Evolutionary conservation across 2,329 filamentous ascomycete species (phyloP), one percentile per base, ranked within the genome.

Genomic region (Exophiala sideris): DNA sequence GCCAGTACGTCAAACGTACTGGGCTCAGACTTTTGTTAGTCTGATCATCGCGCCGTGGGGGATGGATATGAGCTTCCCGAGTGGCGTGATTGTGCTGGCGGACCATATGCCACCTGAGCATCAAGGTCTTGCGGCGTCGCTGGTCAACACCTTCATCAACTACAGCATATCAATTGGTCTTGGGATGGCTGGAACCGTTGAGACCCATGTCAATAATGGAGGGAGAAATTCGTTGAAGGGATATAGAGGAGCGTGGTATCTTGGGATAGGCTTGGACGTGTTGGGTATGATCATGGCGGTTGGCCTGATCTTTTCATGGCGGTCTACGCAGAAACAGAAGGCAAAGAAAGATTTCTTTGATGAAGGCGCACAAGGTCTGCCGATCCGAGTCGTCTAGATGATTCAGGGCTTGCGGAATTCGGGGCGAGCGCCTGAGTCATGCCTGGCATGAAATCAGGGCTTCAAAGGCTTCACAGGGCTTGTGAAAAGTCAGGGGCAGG

Each of bases 141-240:
- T 88, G 5, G 80, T 79, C 32, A 83, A 79, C 53, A 87, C 84
- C 0, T 74, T 85, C 9, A 80, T 88, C 57, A 87, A 89, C 67
- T 89, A 88, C 64, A 79, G 79, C 54, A 87, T 88, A 33, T 82
- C 81, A 1, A 67, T 88, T 2, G 83, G 82, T 0, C 73, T 89
- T 0, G 86, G 85, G 0, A 78, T 89, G 42, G 84, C 84, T 0
- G 84, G 83, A 0, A 87, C 83, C 0, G 78, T 87, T 2, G 83
- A 87, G 63, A 67, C 69, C 1, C 66, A 79, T 42, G 70, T 78
- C 24, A 72, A 72, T 33, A 52, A 70, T 16, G 71, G 70, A 10
- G 73, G 71, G 0, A 53, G 53, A 1, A 69, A 75, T 41, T 46
- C 64, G 3, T 35, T 76, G 50, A 55, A 61, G 29, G 73, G 73